Percentiles rank a stretch among this genome's conserved stretches.
Evolutionary conservation across 306 rosid genomes (phyloP).

Genomic region (Begonia fuchsioides): DNA sequence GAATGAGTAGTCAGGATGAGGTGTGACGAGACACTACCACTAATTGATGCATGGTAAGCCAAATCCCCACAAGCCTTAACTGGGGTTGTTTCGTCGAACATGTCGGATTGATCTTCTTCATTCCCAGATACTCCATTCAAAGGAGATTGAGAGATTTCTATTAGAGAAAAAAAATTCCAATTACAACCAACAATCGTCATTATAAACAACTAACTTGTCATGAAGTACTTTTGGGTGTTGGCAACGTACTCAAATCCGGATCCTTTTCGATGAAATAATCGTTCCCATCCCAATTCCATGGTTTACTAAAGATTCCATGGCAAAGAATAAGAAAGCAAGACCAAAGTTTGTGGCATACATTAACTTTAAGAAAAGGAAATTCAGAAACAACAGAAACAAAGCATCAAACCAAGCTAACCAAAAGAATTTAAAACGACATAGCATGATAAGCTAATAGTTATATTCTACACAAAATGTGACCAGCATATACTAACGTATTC

Average conservation of each 20-base stretch:
- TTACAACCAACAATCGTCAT: neutral
- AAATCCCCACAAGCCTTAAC: conserved; percentile 74
- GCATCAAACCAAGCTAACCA: no score
- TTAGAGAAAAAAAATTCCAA: neutral
- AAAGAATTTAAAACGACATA: no score
- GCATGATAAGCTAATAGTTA: no score
- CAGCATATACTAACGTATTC: no score
- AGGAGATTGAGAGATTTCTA: conserved; percentile 4
- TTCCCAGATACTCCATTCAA: conserved; percentile 57
- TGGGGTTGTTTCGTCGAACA: conserved; percentile 81
- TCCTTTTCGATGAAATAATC: conserved; percentile 25
- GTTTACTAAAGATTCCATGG: conserved; percentile 20
- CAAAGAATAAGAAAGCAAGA: conserved; percentile 11
- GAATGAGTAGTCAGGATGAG: neutral
- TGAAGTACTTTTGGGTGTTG: neutral
- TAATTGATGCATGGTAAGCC: conserved; percentile 29
- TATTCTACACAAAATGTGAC: no score
- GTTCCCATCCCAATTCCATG: conserved; percentile 50
- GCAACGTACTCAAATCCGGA: conserved; percentile 28
- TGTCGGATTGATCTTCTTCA: conserved; percentile 37
- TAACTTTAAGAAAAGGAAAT: conserved; percentile 4
- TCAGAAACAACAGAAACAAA: no score
- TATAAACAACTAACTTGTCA: neutral
- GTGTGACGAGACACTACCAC: conserved; percentile 19
- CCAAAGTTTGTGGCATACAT: conserved; percentile 3